Percentiles rank a stretch among this genome's conserved stretches.
Evolutionary conservation across 163 green algal genomes (phyloP).

Genomic region (Dunaliella salina): DNA sequence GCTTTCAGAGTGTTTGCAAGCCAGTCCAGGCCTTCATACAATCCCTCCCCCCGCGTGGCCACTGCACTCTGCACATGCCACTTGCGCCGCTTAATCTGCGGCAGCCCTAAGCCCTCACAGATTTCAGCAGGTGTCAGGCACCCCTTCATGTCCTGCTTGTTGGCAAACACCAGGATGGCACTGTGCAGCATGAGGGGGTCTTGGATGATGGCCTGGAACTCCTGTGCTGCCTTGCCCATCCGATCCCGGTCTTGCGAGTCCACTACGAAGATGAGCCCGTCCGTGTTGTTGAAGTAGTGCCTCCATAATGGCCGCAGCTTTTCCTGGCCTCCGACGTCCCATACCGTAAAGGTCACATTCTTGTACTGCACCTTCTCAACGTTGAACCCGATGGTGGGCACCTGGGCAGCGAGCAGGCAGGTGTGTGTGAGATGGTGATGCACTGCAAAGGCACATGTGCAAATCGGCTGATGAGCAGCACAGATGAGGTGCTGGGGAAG

Average conservation of each 20-base stretch:
- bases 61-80: conserved; percentile 69
- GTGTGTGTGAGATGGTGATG: too few species aligned
- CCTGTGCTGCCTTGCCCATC: conserved; percentile 45
- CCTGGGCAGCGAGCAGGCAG: not conserved
- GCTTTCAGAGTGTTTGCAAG: conserved; percentile 35
- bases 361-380: conserved; percentile 98
- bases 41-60: conserved; percentile 60
- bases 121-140: conserved; percentile 56
- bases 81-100: conserved; percentile 46
- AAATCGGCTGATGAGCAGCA: too few species aligned
- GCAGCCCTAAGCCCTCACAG: conserved; percentile 55
- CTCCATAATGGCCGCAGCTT: conserved; percentile 93
- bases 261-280: conserved; percentile 76
- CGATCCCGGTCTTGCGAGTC: conserved; percentile 63
- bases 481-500: too few species aligned
- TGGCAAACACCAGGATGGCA: conserved; percentile 71
- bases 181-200: conserved; percentile 16
- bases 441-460: too few species aligned
- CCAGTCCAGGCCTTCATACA: conserved; percentile 78
- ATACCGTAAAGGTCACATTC: conserved; percentile 98
- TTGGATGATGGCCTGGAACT: conserved; percentile 48
- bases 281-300: conserved; percentile 86
- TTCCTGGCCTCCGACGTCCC: conserved; percentile 95
- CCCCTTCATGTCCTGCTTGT: conserved; percentile 75
- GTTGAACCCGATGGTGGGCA: conserved; percentile 82